Conservation (phyloP, 2,329 filamentous ascomycete genomes). For the Stagonosporopsis cucurbitacearum region DNA sequence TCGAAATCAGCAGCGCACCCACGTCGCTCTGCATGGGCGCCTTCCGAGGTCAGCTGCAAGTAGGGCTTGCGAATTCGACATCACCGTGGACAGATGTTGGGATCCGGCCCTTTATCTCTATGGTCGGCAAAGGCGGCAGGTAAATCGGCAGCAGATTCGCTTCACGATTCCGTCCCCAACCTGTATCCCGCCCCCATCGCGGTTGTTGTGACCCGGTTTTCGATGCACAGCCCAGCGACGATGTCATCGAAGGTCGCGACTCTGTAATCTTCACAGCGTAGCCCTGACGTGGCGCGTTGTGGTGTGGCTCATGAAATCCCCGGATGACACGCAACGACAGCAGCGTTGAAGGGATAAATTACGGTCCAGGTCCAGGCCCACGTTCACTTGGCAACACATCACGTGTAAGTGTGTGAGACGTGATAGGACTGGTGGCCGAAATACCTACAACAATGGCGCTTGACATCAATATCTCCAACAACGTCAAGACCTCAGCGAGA, state of each 20-base stretch:
- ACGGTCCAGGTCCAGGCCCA: background rate
- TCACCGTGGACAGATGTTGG: slow-evolving; percentile 9
- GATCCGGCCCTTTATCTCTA: slow-evolving; percentile 13
- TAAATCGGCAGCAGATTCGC: slow-evolving; percentile 14
- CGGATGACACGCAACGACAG: background rate
- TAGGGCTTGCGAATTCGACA: slow-evolving; percentile 4
- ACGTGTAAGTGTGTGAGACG: slow-evolving; percentile 7
- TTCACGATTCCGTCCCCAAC: slow-evolving; percentile 15
- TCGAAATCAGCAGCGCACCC: background rate
- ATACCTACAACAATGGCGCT: slow-evolving; percentile 6
- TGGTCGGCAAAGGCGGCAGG: slow-evolving; percentile 12
- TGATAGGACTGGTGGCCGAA: background rate
- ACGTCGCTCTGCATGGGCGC: background rate
- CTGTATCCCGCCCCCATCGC: slow-evolving; percentile 4
- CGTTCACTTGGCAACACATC: slow-evolving; percentile 13
- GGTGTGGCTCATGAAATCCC: background rate
- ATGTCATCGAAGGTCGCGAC: slow-evolving; percentile 9
- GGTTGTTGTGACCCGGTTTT: background rate
- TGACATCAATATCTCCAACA: slow-evolving; percentile 5
- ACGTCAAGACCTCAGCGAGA: slow-evolving; percentile 6
- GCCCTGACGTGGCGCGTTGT: slow-evolving; percentile 5
- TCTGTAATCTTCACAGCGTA: background rate
- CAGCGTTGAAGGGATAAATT: slow-evolving; percentile 4
- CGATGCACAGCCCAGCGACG: slow-evolving; percentile 2
- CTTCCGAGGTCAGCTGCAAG: background rate